phyloP scores from a whole-genome alignment of 2,329 filamentous ascomycete genomes.

The Paraconiothyrium brasiliense region DNA sequence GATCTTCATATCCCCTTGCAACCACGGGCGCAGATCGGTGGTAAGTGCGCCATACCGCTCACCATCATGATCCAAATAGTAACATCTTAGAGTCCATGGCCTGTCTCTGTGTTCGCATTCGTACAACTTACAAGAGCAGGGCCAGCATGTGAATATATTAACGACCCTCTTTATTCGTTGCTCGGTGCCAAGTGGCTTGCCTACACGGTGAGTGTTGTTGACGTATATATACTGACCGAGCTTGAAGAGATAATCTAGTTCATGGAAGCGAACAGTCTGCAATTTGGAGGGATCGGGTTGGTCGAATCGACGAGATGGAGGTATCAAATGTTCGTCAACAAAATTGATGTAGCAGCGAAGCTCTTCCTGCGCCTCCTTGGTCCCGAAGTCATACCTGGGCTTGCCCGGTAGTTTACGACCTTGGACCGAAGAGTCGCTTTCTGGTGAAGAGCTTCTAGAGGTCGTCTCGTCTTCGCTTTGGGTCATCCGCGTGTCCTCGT shows the following conservation, averaged over 20 bases:
- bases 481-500: background rate
- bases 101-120: background rate
- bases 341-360: background rate
- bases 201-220: background rate
- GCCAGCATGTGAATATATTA: background rate
- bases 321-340: background rate
- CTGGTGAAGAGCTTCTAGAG: background rate
- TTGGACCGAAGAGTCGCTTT: background rate
- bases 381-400: background rate
- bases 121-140: background rate
- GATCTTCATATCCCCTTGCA: background rate
- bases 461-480: background rate
- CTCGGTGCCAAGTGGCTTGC: background rate
- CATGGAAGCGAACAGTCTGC: background rate
- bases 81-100: background rate
- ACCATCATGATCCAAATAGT: background rate
- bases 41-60: background rate
- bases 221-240: background rate
- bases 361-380: background rate
- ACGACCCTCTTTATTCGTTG: background rate
- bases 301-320: background rate
- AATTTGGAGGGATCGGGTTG: background rate
- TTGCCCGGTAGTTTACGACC: background rate
- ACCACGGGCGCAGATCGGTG: background rate
- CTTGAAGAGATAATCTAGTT: slow-evolving; percentile 2